Base-by-base conservation (phyloP, 306 rosid genomes). In the Hippophae tibetana region DNA sequence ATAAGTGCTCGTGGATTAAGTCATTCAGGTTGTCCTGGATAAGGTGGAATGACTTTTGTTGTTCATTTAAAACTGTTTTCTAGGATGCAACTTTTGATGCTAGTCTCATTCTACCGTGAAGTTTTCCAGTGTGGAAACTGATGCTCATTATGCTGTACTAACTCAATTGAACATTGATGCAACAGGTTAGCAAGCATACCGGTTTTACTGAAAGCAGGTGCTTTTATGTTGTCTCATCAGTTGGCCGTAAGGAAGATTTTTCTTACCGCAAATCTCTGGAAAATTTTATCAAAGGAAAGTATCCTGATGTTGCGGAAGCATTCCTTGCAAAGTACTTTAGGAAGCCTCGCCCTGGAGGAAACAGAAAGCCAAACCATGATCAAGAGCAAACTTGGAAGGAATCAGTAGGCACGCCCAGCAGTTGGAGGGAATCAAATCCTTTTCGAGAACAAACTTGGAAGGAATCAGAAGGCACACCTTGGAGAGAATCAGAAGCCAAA, bases 181-280 rank as follows among this genome's bases (percentile, higher is more conserved):
- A 50, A 48, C 89, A 92, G 98, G 82, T 92, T 40, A 74, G 74
- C 79, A 80, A 43, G 54, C 99, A 85, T 73, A 69, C 74, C 61
- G 75, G 46, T 64, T 85, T 81, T 62, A 89, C 72, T 72, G 98
- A 85, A 1, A 92, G 82, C 71, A 76, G 96, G 66, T 92, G 99
- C 74, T 77, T 92, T 11, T 85, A 78, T 7, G 71, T 87, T 42
- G 87, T 87, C 60, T 58, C 74, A 49, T 81, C 94, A 10, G 90
- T 85, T 56, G 96, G 96, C 25, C 68, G 7, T 18, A 82, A 41
- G 62, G 85, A 81, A 63, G 99, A 92, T 60, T 92, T 92, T 44
- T 92, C 98, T 0, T 87, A 85, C 48, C 64, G 82, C 2, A 92
- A 92, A 61, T 85, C 96, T 74, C 64, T 92, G 47, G 95, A 76